Conservation (phyloP, 495 filamentous ascomycete species). For the Neurospora tetrasperma region DNA sequence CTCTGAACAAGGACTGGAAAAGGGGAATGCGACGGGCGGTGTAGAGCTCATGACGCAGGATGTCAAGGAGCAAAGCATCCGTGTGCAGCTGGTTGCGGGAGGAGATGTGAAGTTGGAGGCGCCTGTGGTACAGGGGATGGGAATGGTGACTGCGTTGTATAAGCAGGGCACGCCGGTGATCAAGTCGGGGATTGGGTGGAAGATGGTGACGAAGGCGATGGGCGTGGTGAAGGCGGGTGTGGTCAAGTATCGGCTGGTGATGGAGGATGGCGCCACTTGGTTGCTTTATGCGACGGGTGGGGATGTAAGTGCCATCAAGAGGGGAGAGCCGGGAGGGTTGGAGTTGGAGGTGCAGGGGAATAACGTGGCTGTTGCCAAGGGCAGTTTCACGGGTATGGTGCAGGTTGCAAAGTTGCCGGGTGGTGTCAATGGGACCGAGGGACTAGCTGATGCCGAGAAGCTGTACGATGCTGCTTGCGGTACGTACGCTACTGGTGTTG, state of each 20-base stretch:
- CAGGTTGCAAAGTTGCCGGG: slow-evolving; percentile 67
- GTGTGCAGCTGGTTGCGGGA: slow-evolving; percentile 51
- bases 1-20: slow-evolving; percentile 62
- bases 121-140: slow-evolving; percentile 85
- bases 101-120: slow-evolving; percentile 54
- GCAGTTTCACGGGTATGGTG: slow-evolving; percentile 54
- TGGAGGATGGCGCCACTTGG: slow-evolving; percentile 70
- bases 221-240: slow-evolving; percentile 48
- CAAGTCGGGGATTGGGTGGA: slow-evolving; percentile 64
- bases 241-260: slow-evolving; percentile 64
- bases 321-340: slow-evolving; percentile 6
- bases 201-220: slow-evolving; percentile 50
- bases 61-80: slow-evolving; percentile 58
- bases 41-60: slow-evolving; percentile 48
- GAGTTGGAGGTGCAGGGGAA: slow-evolving; percentile 39
- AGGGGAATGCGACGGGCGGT: slow-evolving; percentile 28
- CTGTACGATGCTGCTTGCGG: slow-evolving; percentile 68
- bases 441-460: slow-evolving; percentile 30
- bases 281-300: slow-evolving; percentile 57
- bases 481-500: slow-evolving; percentile 54
- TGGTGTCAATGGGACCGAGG: slow-evolving; percentile 20
- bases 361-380: slow-evolving; percentile 29
- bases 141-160: slow-evolving; percentile 75
- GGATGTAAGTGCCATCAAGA: slow-evolving; percentile 8
- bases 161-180: slow-evolving; percentile 57